Evolutionary conservation across 2,329 filamentous ascomycete genomes (phyloP).

Genomic region (Pestalotiopsis fici): DNA sequence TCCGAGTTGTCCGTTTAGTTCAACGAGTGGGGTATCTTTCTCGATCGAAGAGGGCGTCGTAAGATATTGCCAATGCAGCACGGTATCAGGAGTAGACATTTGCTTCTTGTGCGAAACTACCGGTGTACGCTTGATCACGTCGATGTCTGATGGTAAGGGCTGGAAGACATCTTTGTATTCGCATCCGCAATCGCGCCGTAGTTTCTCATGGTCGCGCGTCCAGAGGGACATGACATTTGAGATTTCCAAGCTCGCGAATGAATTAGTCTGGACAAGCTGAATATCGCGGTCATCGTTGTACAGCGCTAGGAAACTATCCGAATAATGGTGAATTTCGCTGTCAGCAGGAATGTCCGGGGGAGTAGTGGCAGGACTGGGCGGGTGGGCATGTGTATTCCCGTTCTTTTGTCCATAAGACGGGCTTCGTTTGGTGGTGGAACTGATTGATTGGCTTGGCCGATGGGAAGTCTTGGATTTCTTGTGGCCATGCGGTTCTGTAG

Average conservation of each 20-base stretch:
- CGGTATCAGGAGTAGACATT: constrained; percentile 44
- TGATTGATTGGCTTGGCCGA: constrained; percentile 74
- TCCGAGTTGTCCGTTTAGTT: constrained; percentile 78
- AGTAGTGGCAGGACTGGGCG: constrained; percentile 76
- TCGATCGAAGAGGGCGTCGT: constrained; percentile 51
- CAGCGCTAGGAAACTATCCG: constrained; percentile 72
- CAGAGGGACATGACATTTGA: constrained; percentile 76
- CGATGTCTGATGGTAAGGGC: constrained; percentile 42
- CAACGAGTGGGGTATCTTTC: constrained; percentile 59
- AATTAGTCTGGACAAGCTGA: constrained; percentile 68
- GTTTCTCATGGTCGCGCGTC: constrained; percentile 72
- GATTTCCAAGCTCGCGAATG: constrained; percentile 74
- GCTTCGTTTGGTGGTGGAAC: constrained; percentile 67
- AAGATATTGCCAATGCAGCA: constrained; percentile 72
- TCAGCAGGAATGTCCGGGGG: constrained; percentile 67
- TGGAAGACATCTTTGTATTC: constrained; percentile 70
- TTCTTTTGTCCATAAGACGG: constrained; percentile 66
- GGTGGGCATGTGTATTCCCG: constrained; percentile 56
- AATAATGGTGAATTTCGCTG: constrained; percentile 68
- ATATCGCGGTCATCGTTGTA: constrained; percentile 64
- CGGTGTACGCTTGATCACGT: constrained; percentile 43
- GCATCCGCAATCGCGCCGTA: constrained; percentile 69
- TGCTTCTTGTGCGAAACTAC: constrained; percentile 55
- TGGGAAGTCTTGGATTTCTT: constrained; percentile 86
- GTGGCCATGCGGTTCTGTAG: constrained; percentile 54